Evolutionary conservation across 2,329 filamentous ascomycete genomes (phyloP).

Genomic region (Claviceps fusiformis): DNA sequence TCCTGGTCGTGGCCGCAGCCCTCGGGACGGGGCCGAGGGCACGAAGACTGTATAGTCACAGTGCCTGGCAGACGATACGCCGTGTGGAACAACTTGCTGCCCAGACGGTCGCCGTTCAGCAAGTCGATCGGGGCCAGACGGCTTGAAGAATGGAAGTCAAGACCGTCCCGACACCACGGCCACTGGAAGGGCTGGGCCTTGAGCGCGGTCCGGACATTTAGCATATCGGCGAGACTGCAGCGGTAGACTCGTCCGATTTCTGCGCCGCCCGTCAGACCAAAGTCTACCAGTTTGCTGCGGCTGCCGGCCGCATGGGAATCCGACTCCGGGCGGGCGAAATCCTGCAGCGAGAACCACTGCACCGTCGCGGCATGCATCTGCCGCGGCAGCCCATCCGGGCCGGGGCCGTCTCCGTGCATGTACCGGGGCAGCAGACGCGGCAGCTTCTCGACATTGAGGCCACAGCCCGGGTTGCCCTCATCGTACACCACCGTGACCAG

Average conservation of each 20-base stretch:
- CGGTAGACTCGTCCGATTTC: background rate
- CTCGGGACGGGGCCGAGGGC: too few species aligned
- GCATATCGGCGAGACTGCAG: background rate
- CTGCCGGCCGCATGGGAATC: too few species aligned
- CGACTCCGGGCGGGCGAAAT: background rate
- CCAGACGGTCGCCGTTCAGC: background rate
- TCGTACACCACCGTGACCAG: background rate
- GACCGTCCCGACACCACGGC: background rate
- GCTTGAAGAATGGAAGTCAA: background rate
- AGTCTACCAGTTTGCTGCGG: background rate
- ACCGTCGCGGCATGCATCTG: background rate
- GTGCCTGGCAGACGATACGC: background rate
- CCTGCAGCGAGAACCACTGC: background rate
- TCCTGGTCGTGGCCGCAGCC: too few species aligned
- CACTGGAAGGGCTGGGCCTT: background rate
- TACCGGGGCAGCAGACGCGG: background rate
- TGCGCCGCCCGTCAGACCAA: background rate
- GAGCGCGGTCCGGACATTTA: background rate
- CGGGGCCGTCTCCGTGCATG: background rate
- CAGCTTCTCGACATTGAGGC: background rate
- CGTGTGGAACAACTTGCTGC: background rate
- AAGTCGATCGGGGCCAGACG: background rate
- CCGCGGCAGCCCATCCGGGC: background rate
- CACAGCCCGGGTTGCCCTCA: background rate
- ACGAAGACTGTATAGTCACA: background rate